Evolutionary conservation across 2,329 filamentous ascomycete species (phyloP), one percentile per base, ranked within the genome.

Genomic region (Cadophora sp.): DNA sequence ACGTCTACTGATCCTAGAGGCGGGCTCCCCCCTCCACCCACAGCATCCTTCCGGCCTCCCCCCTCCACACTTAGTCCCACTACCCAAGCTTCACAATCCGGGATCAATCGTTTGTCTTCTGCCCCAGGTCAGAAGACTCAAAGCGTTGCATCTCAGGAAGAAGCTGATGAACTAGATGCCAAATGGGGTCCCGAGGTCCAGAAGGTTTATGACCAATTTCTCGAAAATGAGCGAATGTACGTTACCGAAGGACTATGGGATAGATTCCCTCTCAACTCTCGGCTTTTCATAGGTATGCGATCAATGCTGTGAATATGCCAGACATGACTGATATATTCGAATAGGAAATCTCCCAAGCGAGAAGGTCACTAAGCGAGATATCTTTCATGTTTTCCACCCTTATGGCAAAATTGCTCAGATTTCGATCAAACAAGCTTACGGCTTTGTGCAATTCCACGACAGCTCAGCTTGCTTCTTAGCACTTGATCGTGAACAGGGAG

Each of bases 341-440:
- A 64, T 76, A 93, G 94, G 94, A 64, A 99, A 98, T 77, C 84
- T 99, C 13, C 94, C 94, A 1, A 95, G 92, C 62, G 95, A 98
- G 78, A 90, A 94, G 76, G 94, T 97, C 16, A 96, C 93, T 7
- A 98, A 98, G 80, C 88, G 91, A 71, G 94, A 98, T 79, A 89
- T 98, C 9, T 98, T 97, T 80, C 91, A 97, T 76, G 85, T 95
- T 20, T 98, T 99, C 77, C 89, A 94, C 76, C 86, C 85, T 66
- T 94, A 93, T 77, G 96, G 96, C 63, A 90, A 90, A 68, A 83
- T 99, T 56, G 95, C 94, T 1, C 96, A 99, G 78, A 96, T 98
- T 68, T 97, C 94, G 0, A 93, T 98, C 73, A 98, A 98, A 79
- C 94, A 96, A 72, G 94, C 94, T 1, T 98, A 97, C 79, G 96